Evolutionary conservation across 1,284 basidiomycete genomes (phyloP), one percentile per base, ranked within the genome.

Genomic region (Cryptococcus sp.): DNA sequence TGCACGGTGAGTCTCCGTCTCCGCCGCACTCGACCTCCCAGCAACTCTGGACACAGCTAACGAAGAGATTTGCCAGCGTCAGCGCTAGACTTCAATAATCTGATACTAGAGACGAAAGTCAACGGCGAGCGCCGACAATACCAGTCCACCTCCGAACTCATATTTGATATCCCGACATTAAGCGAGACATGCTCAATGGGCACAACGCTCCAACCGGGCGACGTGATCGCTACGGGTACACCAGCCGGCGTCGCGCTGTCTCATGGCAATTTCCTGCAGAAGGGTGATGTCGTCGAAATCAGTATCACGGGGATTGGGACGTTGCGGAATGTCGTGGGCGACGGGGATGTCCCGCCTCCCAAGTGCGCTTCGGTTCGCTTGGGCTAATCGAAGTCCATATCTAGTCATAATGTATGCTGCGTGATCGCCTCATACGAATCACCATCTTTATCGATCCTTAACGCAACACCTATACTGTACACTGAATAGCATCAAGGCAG

Each of bases 151-250:
- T 59, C 59, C 13, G 67, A 74, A 50, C 65, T 78, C 47, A 77
- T 78, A 47, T 77, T 77, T 53, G 68, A 73, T 50, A 72, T 78
- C 48, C 75, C 76, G 13, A 71, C 71, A 22, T 59, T 78, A 35
- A 72, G 78, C 58, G 73, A 71, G 39, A 72, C 73, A 27, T 65
- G 64, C 46, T 71, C 68, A 42, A 62, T 66, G 55, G 77, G 76
- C 23, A 73, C 67, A 42, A 76, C 76, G 1, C 60, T 78, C 7
- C 73, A 76, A 57, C 69, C 75, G 10, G 76, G 73, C 2, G 70
- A 73, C 51, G 60, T 72, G 16, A 75, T 72, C 30, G 67, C 72
- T 3, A 75, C 73, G 1, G 69, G 73, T 3, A 75, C 71, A 13
- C 71, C 71, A 8, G 67, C 57, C 13, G 75, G 75, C 15, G 72